phyloP scores from a whole-genome alignment of 2,329 filamentous ascomycete species.

The Ophiostoma piceae region DNA sequence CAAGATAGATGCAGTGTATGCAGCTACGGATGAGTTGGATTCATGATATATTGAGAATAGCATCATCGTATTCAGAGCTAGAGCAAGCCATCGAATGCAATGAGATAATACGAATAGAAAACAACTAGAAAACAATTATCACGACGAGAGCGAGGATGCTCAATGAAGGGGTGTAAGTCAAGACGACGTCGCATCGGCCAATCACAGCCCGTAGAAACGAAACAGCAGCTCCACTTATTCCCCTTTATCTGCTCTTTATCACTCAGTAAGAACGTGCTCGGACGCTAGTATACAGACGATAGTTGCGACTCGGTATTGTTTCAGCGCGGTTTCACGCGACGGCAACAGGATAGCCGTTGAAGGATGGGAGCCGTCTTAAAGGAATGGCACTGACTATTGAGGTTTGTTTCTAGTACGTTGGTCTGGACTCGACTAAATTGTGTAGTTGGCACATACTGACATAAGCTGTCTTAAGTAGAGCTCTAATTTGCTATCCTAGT shows the following conservation, averaged over 20 bases:
- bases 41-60: too few relatives aligned
- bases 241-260: background rate
- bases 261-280: background rate
- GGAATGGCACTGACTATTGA: too few relatives aligned
- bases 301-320: conserved; percentile 27
- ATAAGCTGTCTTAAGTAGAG: too few relatives aligned
- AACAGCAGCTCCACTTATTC: background rate
- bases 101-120: background rate
- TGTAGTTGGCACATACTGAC: too few relatives aligned
- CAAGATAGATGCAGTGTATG: too few relatives aligned
- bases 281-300: background rate
- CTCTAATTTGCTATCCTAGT: too few relatives aligned
- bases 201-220: conserved; percentile 22
- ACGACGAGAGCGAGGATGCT: background rate
- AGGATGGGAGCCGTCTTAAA: too few relatives aligned
- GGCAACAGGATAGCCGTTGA: background rate
- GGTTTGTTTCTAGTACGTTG: too few relatives aligned
- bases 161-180: conserved; percentile 17
- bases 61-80: too few relatives aligned
- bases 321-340: conserved; percentile 29
- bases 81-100: too few relatives aligned
- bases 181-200: conserved; percentile 18
- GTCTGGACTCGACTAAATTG: too few relatives aligned
- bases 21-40: too few relatives aligned
- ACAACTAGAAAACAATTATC: background rate